These are phyloP conservation scores for Candida chauliodis DNA, from an alignment of 805 yeast genomes.

Conservation along the genomic window DNA sequence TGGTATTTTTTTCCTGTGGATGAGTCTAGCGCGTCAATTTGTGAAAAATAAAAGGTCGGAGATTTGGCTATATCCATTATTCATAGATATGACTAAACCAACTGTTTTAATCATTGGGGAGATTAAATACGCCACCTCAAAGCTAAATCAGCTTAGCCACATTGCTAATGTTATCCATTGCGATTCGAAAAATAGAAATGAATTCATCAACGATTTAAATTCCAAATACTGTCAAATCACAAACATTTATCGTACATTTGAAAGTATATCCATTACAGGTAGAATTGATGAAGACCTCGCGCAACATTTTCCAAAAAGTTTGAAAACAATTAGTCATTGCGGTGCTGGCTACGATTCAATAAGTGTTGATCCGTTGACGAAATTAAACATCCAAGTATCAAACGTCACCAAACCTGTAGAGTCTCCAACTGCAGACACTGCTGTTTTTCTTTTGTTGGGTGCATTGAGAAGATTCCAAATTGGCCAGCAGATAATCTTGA, in stretches of 20 bases:
- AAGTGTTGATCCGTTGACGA: conserved; percentile 50
- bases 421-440: conserved; percentile 69
- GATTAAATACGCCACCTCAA: conserved; percentile 55
- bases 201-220: conserved; percentile 41
- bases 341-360: conserved; percentile 80
- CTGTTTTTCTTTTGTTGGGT: conserved; percentile 57
- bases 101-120: conserved; percentile 65
- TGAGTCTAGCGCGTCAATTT: too few species aligned
- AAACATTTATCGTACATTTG: conserved; percentile 50
- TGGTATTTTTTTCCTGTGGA: too few species aligned
- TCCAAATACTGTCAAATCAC: conserved; percentile 41
- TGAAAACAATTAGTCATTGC: conserved; percentile 53
- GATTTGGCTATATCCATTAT: too few species aligned
- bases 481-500: conserved; percentile 48
- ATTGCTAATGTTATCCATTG: conserved; percentile 39
- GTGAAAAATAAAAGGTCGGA: too few species aligned
- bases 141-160: conserved; percentile 55
- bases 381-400: conserved; percentile 55
- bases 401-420: conserved; percentile 66
- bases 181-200: conserved; percentile 30
- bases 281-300: conserved; percentile 61
- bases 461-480: conserved; percentile 64
- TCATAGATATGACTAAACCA: conserved; percentile 35
- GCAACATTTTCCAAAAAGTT: conserved; percentile 47
- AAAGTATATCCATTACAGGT: conserved; percentile 52